Conservation (phyloP, 192 early-diverging fungal genomes). For the Thamnidium elegans region DNA sequence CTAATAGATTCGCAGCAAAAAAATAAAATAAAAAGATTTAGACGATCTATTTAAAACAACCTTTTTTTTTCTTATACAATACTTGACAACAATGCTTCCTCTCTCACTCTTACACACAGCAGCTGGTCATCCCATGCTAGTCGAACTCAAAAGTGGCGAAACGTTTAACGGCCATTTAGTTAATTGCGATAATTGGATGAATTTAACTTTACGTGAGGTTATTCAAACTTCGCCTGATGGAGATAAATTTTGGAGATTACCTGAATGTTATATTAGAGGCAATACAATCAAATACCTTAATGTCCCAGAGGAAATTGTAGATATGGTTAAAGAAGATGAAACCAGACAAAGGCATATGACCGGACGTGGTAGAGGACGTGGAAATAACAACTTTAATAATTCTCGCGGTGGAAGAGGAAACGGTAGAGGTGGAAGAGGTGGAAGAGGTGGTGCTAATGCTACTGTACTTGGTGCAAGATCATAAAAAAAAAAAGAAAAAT, state of each 20-base stretch:
- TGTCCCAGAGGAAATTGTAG: constrained; percentile 89
- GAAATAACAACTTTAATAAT: constrained; percentile 34
- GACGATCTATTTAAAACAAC: too few species aligned
- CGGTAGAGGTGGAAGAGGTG: constrained; percentile 28
- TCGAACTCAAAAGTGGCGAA: constrained; percentile 97
- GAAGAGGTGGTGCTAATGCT: constrained; percentile 39
- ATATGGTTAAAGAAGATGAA: constrained; percentile 87
- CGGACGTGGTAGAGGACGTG: constrained; percentile 39
- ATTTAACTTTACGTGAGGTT: constrained; percentile 90
- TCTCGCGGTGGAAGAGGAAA: constrained; percentile 49
- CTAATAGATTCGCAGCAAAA: neutral
- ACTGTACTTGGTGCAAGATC: neutral
- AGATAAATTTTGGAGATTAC: constrained; percentile 89
- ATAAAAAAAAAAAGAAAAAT: neutral
- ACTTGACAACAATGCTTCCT: too few species aligned
- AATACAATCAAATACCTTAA: constrained; percentile 83
- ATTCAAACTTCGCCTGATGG: constrained; percentile 92
- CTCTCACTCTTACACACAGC: constrained; percentile 89
- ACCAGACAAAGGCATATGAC: constrained; percentile 48
- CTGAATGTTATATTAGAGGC: constrained; percentile 92
- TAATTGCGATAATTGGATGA: constrained; percentile 98
- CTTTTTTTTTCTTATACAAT: neutral
- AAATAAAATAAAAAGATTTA: neutral
- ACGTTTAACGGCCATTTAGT: constrained; percentile 98
- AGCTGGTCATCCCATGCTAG: constrained; percentile 84